Evolutionary conservation across 441 rosid genomes (phyloP).

Genomic region (Mallotus repandus): DNA sequence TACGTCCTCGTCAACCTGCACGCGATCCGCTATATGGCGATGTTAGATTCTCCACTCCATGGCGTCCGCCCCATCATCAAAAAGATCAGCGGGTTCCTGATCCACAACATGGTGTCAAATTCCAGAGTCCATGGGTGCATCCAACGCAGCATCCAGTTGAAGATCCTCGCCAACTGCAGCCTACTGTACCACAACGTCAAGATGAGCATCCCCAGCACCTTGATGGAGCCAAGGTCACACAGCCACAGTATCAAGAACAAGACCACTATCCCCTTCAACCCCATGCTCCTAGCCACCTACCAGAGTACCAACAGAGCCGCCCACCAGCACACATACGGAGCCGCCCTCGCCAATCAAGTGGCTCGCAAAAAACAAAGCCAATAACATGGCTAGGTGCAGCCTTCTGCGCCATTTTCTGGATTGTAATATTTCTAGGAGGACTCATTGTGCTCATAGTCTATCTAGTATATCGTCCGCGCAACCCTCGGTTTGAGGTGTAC

Average conservation of each 20-base stretch:
- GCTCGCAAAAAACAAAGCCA: slow-evolving; percentile 30
- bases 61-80: slow-evolving; percentile 13
- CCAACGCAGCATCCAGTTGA: slow-evolving; percentile 20
- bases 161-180: background rate
- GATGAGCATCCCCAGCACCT: background rate
- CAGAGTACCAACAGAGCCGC: slow-evolving; percentile 1
- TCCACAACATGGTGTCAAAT: slow-evolving; percentile 16
- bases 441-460: slow-evolving; percentile 64
- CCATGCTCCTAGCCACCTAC: background rate
- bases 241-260: slow-evolving; percentile 5
- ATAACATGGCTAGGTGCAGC: slow-evolving; percentile 44
- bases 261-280: slow-evolving; percentile 5
- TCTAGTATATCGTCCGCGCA: slow-evolving; percentile 69
- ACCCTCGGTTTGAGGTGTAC: slow-evolving; percentile 56
- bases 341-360: background rate
- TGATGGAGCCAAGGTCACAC: background rate
- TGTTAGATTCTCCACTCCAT: slow-evolving; percentile 7
- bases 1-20: slow-evolving; percentile 8
- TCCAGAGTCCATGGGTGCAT: slow-evolving; percentile 15
- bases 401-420: slow-evolving; percentile 60
- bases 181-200: background rate
- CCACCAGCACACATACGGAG: slow-evolving; percentile 3
- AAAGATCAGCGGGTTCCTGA: slow-evolving; percentile 10
- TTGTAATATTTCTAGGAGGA: slow-evolving; percentile 58
- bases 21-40: background rate